Conservation (phyloP, 495 filamentous ascomycete genomes). For the Cercophora scortea region DNA sequence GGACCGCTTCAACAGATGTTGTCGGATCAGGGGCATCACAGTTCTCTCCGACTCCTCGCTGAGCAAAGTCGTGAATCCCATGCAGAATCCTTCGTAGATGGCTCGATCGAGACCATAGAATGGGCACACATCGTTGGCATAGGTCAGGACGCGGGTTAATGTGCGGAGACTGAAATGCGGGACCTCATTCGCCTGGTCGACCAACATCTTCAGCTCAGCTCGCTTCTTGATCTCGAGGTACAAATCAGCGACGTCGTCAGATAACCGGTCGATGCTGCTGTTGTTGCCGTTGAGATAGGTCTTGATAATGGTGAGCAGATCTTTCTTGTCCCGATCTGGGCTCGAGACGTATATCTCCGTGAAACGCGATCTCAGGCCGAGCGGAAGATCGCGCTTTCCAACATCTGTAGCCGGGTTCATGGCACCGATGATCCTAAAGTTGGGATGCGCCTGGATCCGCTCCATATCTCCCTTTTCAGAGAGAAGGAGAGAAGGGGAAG, state of each 20-base stretch:
- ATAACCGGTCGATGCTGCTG: conserved; percentile 54
- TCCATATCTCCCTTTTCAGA: conserved; percentile 89
- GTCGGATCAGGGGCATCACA: conserved; percentile 73
- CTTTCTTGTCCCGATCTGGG: conserved; percentile 76
- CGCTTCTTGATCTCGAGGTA: conserved; percentile 82
- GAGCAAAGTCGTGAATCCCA: conserved; percentile 89
- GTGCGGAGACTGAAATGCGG: conserved; percentile 96
- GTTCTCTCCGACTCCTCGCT: conserved; percentile 67
- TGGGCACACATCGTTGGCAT: conserved; percentile 74
- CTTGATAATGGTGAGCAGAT: conserved; percentile 74
- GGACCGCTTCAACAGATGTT: conserved; percentile 59
- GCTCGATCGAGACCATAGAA: conserved; percentile 83
- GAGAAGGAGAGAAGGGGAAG: conserved; percentile 73
- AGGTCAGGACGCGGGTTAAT: conserved; percentile 81
- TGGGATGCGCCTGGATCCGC: conserved; percentile 76
- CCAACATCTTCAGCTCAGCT: conserved; percentile 71
- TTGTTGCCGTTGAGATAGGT: conserved; percentile 70
- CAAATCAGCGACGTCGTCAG: conserved; percentile 69
- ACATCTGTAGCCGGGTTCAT: conserved; percentile 99
- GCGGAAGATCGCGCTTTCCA: conserved; percentile 86
- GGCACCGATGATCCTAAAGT: conserved; percentile 94
- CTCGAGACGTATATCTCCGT: conserved; percentile 89
- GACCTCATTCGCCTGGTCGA: conserved; percentile 87
- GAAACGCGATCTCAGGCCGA: conserved; percentile 59
- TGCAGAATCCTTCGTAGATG: conserved; percentile 93